Conservation (phyloP, 2,329 filamentous ascomycete species). For the Ophiostoma triangulosporum region DNA sequence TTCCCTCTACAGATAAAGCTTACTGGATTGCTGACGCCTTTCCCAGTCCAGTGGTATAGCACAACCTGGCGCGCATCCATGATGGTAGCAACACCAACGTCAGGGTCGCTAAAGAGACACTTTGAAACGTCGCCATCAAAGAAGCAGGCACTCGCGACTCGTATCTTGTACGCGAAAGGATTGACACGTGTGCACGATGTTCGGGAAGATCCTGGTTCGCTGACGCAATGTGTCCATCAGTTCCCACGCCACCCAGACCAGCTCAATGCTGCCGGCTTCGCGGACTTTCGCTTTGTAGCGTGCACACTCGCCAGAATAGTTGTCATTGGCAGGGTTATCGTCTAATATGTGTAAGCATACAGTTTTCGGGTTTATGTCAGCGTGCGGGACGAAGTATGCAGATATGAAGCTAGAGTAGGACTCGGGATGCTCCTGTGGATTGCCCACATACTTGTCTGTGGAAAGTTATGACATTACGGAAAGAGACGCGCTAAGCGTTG, state of each 20-base stretch:
- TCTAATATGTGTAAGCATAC: constrained; percentile 68
- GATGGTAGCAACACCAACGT: constrained; percentile 45
- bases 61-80: constrained; percentile 60
- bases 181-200: constrained; percentile 59
- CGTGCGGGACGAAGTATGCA: constrained; percentile 61
- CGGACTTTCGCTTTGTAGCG: constrained; percentile 59
- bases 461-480: constrained; percentile 62
- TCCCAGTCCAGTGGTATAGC: constrained; percentile 54
- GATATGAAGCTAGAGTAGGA: constrained; percentile 76
- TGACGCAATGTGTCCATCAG: constrained; percentile 68
- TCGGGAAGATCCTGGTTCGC: constrained; percentile 62
- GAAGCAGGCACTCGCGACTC: constrained; percentile 61
- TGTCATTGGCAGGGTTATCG: constrained; percentile 41
- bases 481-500: constrained; percentile 36
- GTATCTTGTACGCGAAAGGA: constrained; percentile 66
- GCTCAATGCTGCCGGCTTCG: constrained; percentile 55
- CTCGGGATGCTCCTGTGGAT: constrained; percentile 59
- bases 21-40: constrained; percentile 58
- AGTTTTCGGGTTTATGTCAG: constrained; percentile 53
- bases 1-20: constrained; percentile 59
- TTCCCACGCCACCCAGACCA: constrained; percentile 65
- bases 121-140: constrained; percentile 49
- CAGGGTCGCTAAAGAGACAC: constrained; percentile 56
- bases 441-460: constrained; percentile 58
- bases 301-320: constrained; percentile 48